Evolutionary conservation across 1,139 yeast species (phyloP).

Genomic region (Fermentozyma sake): DNA sequence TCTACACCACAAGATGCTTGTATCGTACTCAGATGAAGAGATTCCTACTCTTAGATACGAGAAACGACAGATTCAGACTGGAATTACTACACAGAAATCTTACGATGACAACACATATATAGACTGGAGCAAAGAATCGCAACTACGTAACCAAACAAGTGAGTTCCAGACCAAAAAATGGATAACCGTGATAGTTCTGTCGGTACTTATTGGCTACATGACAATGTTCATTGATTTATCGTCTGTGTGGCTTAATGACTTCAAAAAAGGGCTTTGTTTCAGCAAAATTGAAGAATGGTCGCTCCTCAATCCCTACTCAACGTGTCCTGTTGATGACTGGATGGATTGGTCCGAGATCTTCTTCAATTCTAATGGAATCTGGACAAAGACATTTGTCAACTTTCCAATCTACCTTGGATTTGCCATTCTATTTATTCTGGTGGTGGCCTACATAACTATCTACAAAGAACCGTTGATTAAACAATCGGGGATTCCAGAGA

Average conservation of each 20-base stretch:
- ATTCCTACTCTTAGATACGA: slow-evolving; percentile 4
- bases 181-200: slow-evolving; percentile 53
- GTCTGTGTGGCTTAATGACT: slow-evolving; percentile 60
- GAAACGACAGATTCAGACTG: not conserved
- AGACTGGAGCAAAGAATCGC: slow-evolving; percentile 22
- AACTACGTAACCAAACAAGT: slow-evolving; percentile 7
- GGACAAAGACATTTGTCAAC: slow-evolving; percentile 23
- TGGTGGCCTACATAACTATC: slow-evolving; percentile 30
- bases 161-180: slow-evolving; percentile 38
- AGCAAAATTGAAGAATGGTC: slow-evolving; percentile 40
- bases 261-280: slow-evolving; percentile 46
- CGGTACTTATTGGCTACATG: slow-evolving; percentile 54
- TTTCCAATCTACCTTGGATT: slow-evolving; percentile 35
- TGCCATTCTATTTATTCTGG: slow-evolving; percentile 21
- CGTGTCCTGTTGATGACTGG: slow-evolving; percentile 44
- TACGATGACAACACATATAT: slow-evolving; percentile 34
- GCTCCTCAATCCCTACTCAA: slow-evolving; percentile 39
- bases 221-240: slow-evolving; percentile 59
- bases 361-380: slow-evolving; percentile 15
- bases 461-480: slow-evolving; percentile 41
- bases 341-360: slow-evolving; percentile 35
- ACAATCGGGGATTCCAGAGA: slow-evolving; percentile 70
- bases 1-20: not conserved
- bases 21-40: slow-evolving; percentile 3
- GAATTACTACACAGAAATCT: slow-evolving; percentile 1